Conservation (phyloP, 352 stramenopile species). For the Pythium graminicola region DNA sequence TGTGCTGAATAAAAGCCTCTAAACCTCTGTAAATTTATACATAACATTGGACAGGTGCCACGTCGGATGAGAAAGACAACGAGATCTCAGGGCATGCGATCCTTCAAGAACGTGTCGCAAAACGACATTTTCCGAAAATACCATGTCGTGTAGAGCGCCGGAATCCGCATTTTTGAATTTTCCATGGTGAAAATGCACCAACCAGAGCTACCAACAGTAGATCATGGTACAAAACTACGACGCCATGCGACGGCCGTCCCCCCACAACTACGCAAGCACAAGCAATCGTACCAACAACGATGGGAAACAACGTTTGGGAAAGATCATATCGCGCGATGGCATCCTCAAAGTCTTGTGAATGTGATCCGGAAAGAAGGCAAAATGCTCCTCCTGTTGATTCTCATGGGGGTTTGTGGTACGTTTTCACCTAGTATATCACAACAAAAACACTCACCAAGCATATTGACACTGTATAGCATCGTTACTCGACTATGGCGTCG, state of each 20-base stretch:
- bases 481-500: slow-evolving; percentile 43
- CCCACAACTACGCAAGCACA: slow-evolving; percentile 22
- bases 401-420: slow-evolving; percentile 46
- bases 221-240: slow-evolving; percentile 4
- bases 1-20: background rate
- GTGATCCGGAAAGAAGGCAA: slow-evolving; percentile 48
- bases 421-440: background rate
- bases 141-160: no score
- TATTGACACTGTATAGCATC: slow-evolving; percentile 30
- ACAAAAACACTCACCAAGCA: no score
- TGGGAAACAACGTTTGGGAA: slow-evolving; percentile 40
- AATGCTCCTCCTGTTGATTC: slow-evolving; percentile 41
- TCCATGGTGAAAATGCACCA: no score
- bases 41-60: background rate
- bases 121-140: no score
- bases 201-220: no score
- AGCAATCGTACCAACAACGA: slow-evolving; percentile 37
- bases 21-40: background rate
- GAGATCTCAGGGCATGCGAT: no score
- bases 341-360: slow-evolving; percentile 29
- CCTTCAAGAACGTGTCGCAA: no score
- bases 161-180: no score
- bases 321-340: slow-evolving; percentile 26
- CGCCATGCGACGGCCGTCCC: slow-evolving; percentile 14
- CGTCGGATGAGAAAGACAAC: background rate